These are phyloP conservation scores for Lasiosphaeria ovina DNA, from an alignment of 495 filamentous ascomycete species.

Conservation along the genomic window DNA sequence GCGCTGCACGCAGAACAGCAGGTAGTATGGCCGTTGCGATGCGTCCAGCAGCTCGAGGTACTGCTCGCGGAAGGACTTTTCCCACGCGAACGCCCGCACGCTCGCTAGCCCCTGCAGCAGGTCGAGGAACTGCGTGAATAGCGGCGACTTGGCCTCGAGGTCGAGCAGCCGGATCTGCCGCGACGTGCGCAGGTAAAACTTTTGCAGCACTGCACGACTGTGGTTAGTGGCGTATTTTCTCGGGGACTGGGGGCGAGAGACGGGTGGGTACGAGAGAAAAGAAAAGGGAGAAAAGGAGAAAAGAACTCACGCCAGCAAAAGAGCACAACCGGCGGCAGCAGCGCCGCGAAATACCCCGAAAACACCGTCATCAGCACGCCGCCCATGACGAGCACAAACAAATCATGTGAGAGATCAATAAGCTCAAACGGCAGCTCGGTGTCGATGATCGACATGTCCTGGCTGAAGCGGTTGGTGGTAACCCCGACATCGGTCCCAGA, in stretches of 20 bases:
- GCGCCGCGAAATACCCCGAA: no score
- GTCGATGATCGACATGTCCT: slow-evolving; percentile 32
- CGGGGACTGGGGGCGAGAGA: no score
- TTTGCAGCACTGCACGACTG: no score
- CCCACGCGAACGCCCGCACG: slow-evolving; percentile 48
- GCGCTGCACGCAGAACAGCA: slow-evolving; percentile 45
- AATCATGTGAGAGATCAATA: no score
- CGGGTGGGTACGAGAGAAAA: no score
- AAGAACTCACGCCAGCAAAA: no score
- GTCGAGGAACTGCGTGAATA: slow-evolving; percentile 42
- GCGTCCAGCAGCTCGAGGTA: slow-evolving; percentile 51
- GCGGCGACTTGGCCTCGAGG: slow-evolving; percentile 36
- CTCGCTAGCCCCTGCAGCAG: slow-evolving; percentile 40
- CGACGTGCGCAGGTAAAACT: slow-evolving; percentile 54
- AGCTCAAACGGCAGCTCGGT: slow-evolving; percentile 14
- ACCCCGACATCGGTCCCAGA: slow-evolving; percentile 22
- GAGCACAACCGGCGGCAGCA: no score
- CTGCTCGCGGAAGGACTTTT: slow-evolving; percentile 37
- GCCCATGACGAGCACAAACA: no score
- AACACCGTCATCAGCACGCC: no score
- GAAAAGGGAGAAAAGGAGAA: no score
- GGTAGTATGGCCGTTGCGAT: slow-evolving; percentile 43
- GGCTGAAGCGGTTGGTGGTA: slow-evolving; percentile 29
- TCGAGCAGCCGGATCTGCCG: slow-evolving; percentile 58
- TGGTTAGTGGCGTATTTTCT: no score